A percentile compares a stretch with the other conserved stretches of the same genome.
Conservation (phyloP, 1,284 basidiomycete species). For the Mrakiaceae sp. region DNA sequence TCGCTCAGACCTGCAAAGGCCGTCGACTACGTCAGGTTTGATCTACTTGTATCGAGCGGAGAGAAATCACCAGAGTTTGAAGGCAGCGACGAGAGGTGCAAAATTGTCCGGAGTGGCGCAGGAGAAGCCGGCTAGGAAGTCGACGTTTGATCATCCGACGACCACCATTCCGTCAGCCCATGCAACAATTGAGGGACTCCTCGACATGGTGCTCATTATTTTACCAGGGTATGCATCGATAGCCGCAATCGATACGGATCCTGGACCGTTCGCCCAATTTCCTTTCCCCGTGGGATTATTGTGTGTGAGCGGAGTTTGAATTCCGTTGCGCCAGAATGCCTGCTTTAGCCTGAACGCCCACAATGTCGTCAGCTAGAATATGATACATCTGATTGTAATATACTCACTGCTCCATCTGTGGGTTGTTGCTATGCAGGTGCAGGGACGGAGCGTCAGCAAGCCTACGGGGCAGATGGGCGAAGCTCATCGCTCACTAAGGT, state of each 20-base stretch:
- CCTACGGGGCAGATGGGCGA: too few relatives aligned
- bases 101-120: not conserved
- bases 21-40: too few relatives aligned
- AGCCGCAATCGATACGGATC: not conserved
- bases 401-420: constrained; percentile 4
- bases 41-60: too few relatives aligned
- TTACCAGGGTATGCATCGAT: not conserved
- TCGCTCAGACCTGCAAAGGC: not conserved
- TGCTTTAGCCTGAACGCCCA: not conserved
- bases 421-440: not conserved
- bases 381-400: too few relatives aligned
- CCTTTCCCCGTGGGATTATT: not conserved
- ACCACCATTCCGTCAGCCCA: too few relatives aligned
- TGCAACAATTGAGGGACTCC: too few relatives aligned
- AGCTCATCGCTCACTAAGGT: not conserved
- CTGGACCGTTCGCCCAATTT: not conserved
- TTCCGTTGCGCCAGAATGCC: not conserved
- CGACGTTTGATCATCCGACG: too few relatives aligned
- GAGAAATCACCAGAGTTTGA: not conserved
- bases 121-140: not conserved
- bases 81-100: not conserved
- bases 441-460: too few relatives aligned
- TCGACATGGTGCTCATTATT: too few relatives aligned
- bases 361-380: too few relatives aligned
- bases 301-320: not conserved